Percentiles rank a stretch among this genome's conserved stretches.
These are phyloP conservation scores for Pythium sukuiense DNA, from an alignment of 352 stramenopile genomes.

Conservation along the genomic window DNA sequence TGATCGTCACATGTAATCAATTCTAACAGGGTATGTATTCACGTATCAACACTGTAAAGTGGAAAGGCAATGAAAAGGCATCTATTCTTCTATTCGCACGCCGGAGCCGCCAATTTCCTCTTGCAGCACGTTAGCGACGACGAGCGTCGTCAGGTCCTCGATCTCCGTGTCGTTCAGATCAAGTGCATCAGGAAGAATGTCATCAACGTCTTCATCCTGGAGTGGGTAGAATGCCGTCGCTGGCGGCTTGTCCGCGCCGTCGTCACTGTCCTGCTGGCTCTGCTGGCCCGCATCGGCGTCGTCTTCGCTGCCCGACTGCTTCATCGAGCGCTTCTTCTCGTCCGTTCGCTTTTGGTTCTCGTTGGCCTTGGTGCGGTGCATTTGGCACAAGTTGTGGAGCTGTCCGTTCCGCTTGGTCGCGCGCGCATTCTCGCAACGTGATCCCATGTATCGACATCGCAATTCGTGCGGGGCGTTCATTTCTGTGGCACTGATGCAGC, in stretches of 20 bases:
- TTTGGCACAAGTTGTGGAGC: slow-evolving; percentile 33
- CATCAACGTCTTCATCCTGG: slow-evolving; percentile 8
- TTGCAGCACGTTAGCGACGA: slow-evolving; percentile 14
- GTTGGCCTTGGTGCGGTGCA: slow-evolving; percentile 37
- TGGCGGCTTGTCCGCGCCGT: background rate
- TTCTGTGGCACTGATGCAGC: background rate
- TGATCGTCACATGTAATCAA: no score
- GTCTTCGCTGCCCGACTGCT: slow-evolving; percentile 10
- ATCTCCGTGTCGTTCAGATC: slow-evolving; percentile 23
- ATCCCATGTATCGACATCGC: slow-evolving; percentile 25
- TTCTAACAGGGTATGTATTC: background rate
- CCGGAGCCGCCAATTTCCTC: background rate
- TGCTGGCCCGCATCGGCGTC: slow-evolving; percentile 8
- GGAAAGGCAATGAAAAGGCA: background rate
- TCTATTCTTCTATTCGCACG: slow-evolving; percentile 12
- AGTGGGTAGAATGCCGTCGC: background rate
- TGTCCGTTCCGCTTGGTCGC: slow-evolving; percentile 34
- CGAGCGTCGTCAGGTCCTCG: slow-evolving; percentile 17
- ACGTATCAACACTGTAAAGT: background rate
- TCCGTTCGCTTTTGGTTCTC: slow-evolving; percentile 62
- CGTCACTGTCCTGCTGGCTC: background rate
- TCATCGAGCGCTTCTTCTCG: slow-evolving; percentile 16
- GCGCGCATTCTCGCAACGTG: slow-evolving; percentile 27
- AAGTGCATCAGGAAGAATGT: slow-evolving; percentile 8
- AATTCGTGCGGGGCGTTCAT: slow-evolving; percentile 16